Evolutionary conservation across 2,329 filamentous ascomycete genomes (phyloP), one percentile per base, ranked within the genome.

Genomic region (Pseudocercospora vitis): DNA sequence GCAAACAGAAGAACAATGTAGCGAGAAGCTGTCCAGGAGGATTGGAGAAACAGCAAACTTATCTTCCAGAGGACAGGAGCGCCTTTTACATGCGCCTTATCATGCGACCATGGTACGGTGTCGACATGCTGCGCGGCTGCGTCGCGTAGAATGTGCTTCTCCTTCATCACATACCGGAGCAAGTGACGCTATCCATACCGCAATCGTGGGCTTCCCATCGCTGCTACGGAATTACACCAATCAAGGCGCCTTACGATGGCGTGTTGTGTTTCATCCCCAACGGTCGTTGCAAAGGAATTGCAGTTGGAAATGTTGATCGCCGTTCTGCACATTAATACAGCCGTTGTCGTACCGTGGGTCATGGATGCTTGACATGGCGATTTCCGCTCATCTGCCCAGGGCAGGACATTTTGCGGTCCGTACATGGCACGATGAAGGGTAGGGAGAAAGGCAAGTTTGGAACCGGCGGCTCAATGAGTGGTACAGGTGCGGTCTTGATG

Each of bases 191-290:
- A 26, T 24, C 24, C n/a, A 45, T 45, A 9, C 21, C 4, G 40
- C 40, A 45, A 29, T 45, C 29, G 40, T 45, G 40, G 40, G n/a
- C 26, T 21, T n/a, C 40, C 23, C 29, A 19, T 14, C 16, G 40
- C 7, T 12, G 9, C 14, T n/a, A 19, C 11, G n/a, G 21, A 26
- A 14, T 19, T n/a, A 28, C 21, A 29, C 40, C 40, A 45, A 45
- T 24, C n/a, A 19, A 45, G 8, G 21, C 14, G 21, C 7, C 24
- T 9, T 12, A n/a, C 21, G 3, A 28, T 26, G 24, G 26, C 21
- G 7, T 45, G 21, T 26, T n/a, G 40, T 26, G 19, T 16, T 24
- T n/a, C 21, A 9, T 45, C 11, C 8, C 1, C n/a, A 45, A 14
- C 23, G n/a, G 40, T 29, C 12, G 40, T 24, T 14, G 40, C 40